Percentiles rank a stretch among this genome's conserved stretches.
Evolutionary conservation across 495 filamentous ascomycete genomes (phyloP).

Genomic region (Tetracladium setigerum): DNA sequence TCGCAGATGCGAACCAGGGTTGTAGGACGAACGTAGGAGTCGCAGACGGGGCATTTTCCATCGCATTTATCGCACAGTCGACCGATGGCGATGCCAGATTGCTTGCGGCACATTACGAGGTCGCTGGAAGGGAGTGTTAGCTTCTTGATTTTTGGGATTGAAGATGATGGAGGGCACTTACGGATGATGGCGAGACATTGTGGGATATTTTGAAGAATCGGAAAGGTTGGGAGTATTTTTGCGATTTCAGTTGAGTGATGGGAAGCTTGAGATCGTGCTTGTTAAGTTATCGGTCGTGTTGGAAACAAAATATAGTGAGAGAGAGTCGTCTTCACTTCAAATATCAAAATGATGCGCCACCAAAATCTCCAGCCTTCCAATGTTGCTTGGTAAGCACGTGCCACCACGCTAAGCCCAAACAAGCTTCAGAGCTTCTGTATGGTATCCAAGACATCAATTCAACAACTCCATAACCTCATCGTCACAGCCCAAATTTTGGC

Average conservation of each 20-base stretch:
- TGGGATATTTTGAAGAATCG: neutral
- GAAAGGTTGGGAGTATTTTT: slow-evolving; percentile 1
- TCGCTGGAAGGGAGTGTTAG: slow-evolving; percentile 52
- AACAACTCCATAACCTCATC: too few relatives aligned
- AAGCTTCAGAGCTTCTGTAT: neutral
- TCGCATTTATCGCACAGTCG: slow-evolving; percentile 99
- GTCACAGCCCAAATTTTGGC: too few relatives aligned
- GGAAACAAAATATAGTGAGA: too few relatives aligned
- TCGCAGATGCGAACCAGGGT: slow-evolving; percentile 98
- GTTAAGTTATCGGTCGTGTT: neutral
- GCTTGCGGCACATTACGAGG: slow-evolving; percentile 99
- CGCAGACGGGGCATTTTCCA: slow-evolving; percentile 98
- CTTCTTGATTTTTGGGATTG: slow-evolving; percentile 6
- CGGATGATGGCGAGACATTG: slow-evolving; percentile 75
- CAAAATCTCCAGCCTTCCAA: slow-evolving; percentile 8
- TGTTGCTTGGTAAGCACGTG: slow-evolving; percentile 15
- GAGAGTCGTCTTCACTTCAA: neutral
- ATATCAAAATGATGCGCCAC: neutral
- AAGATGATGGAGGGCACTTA: slow-evolving; percentile 33
- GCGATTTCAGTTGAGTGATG: neutral
- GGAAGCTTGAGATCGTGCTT: neutral
- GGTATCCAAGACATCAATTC: neutral
- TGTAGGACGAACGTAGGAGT: slow-evolving; percentile 96
- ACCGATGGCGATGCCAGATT: slow-evolving; percentile 95
- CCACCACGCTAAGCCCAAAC: slow-evolving; percentile 3